Base-by-base conservation (phyloP, 768 basidiomycete species). In the Brasilioporus rufonigricans region DNA sequence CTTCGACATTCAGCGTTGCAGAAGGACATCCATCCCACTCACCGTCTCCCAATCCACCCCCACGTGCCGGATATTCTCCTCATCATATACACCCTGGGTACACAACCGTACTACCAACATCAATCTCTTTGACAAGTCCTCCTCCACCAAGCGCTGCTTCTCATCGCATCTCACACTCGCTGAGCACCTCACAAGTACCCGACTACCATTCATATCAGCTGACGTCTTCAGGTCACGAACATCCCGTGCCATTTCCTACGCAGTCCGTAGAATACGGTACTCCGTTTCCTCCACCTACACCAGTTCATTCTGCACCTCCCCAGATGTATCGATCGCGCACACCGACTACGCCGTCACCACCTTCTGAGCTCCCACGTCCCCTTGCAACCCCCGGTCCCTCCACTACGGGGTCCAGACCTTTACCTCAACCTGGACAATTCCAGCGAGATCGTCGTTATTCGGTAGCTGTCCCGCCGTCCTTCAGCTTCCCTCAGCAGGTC, bases 11-110 rank as follows among this genome's bases (percentile, higher is more conserved):
- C 52, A 47, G 46, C 27, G 70, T 75, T 21, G 62, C 73, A 50
- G 60, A 73, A n/a, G 75, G 80, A 40, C 79, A 80, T 60, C 72
- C 77, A 18, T 74, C 59, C n/a, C 67, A 61, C 27, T 57, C 63
- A 24, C 59, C 63, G 12, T 61, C 69, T 40, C 59, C 57, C 2
- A 67, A 59, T 48, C 59, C 57, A 49, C 48, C 23, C n/a, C 47
- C 52, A 6, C 60, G 50, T 21, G 16, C 44, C 31, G 61, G 57
- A 43, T 65, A 68, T 55, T 56, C 62, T 5, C 50, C 67, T 35
- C 67, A 61, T 40, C 58, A 45, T 19, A 27, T 52, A 8, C 53
- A 61, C 23, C 33, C 60, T 36, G 59, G 53, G 44, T 61, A 60
- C 26, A 29, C 59, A 13, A 44, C 57, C 40, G 43, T 40, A 7